Percentiles rank a stretch among this genome's conserved stretches.
Evolutionary conservation across 148 eudicot species (phyloP).

Genomic region (Silene uniflora): DNA sequence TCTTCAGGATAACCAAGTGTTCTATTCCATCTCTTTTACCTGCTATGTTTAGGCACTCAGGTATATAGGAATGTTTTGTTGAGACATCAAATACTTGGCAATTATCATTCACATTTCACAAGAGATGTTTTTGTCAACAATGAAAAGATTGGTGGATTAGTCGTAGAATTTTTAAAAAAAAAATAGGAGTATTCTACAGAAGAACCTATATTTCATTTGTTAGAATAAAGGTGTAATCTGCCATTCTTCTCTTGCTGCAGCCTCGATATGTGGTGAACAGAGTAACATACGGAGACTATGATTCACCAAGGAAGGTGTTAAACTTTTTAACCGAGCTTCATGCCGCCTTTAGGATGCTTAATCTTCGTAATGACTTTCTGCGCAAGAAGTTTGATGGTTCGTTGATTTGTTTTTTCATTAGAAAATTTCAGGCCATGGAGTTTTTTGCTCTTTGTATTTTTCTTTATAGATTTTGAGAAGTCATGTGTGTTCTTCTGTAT

Average conservation of each 20-base stretch:
- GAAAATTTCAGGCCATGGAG: not conserved
- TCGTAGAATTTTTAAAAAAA: not conserved
- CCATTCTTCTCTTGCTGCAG: constrained; percentile 45
- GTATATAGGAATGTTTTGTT: not conserved
- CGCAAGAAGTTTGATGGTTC: constrained; percentile 95
- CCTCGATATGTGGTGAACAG: constrained; percentile 94
- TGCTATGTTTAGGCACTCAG: too few species aligned
- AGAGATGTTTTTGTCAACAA: not conserved
- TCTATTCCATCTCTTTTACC: too few species aligned
- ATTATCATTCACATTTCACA: not conserved
- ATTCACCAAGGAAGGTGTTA: constrained; percentile 82
- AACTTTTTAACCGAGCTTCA: constrained; percentile 90
- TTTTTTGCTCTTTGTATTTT: not conserved
- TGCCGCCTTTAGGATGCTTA: constrained; percentile 93
- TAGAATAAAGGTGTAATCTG: not conserved
- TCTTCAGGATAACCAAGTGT: too few species aligned
- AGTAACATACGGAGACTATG: constrained; percentile 97
- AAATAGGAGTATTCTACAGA: not conserved
- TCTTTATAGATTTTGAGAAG: not conserved
- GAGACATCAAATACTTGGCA: not conserved
- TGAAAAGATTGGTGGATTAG: not conserved
- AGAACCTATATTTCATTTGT: not conserved
- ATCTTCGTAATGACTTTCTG: constrained; percentile 90
- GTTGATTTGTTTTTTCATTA: constrained; percentile 5
- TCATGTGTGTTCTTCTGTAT: not conserved